Percentiles rank a stretch among this genome's conserved stretches.
These are phyloP conservation scores for Brassica balearica DNA, from an alignment of 441 rosid species.

Conservation along the genomic window DNA sequence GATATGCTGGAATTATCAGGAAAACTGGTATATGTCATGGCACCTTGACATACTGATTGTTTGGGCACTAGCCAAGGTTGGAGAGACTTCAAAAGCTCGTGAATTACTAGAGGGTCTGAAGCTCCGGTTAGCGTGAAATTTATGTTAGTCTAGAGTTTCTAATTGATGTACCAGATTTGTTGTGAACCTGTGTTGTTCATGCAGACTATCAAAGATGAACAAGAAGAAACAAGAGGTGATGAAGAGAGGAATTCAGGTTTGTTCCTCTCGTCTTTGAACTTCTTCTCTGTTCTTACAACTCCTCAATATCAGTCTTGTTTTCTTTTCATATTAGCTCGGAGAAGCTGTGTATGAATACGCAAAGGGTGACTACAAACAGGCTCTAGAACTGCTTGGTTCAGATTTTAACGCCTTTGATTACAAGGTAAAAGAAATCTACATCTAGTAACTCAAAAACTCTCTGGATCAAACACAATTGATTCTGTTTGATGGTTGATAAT, in stretches of 20 bases:
- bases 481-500: conserved; percentile 7
- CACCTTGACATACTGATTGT: conserved; percentile 78
- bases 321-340: neutral
- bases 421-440: conserved; percentile 54
- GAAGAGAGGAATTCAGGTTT: conserved; percentile 72
- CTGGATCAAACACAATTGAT: conserved; percentile 9
- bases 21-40: conserved; percentile 81
- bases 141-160: conserved; percentile 6
- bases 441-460: neutral
- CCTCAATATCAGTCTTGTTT: neutral
- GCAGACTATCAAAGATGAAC: conserved; percentile 54
- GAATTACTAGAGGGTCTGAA: conserved; percentile 71
- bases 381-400: conserved; percentile 65
- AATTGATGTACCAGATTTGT: neutral
- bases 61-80: conserved; percentile 77
- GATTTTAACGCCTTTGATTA: conserved; percentile 66
- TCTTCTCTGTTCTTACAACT: neutral
- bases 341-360: conserved; percentile 75
- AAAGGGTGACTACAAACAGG: conserved; percentile 54
- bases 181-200: conserved; percentile 23
- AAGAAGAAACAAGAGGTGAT: conserved; percentile 76
- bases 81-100: conserved; percentile 68
- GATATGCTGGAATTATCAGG: conserved; percentile 35
- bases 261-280: conserved; percentile 20
- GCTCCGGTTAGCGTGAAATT: conserved; percentile 54